Percentiles rank a stretch among this genome's conserved stretches.
Conservation (phyloP, 2,329 filamentous ascomycete species). For the Sclerotinia glacialis region DNA sequence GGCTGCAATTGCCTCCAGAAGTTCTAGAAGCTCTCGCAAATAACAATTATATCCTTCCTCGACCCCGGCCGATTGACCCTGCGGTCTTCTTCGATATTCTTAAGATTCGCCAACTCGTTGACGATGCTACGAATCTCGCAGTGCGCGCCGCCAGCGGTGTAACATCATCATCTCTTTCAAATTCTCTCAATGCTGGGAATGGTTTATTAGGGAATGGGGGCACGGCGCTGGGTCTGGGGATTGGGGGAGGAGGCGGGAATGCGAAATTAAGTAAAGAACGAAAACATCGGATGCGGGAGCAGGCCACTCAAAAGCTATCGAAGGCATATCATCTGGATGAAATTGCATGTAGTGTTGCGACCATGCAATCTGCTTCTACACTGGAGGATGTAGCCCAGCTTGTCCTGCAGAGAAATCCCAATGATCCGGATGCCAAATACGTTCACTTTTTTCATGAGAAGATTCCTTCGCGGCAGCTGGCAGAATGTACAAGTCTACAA, state of each 20-base stretch:
- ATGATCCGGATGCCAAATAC: conserved; percentile 73
- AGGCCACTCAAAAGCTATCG: conserved; percentile 74
- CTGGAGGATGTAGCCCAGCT: conserved; percentile 72
- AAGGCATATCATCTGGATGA: conserved; percentile 79
- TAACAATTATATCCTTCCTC: conserved; percentile 73
- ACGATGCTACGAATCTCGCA: conserved; percentile 74
- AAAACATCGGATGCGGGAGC: conserved; percentile 75
- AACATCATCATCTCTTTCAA: conserved; percentile 61
- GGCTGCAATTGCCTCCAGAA: conserved; percentile 76
- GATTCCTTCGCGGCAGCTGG: conserved; percentile 72
- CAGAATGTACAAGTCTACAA: conserved; percentile 66
- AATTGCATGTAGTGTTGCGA: conserved; percentile 77
- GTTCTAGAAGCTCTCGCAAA: conserved; percentile 76
- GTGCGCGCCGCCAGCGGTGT: conserved; percentile 75
- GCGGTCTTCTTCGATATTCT: conserved; percentile 80
- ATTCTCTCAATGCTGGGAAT: conserved; percentile 50
- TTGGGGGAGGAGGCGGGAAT: conserved; percentile 54
- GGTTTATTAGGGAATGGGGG: conserved; percentile 48
- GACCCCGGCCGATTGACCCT: conserved; percentile 74
- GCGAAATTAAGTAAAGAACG: conserved; percentile 72
- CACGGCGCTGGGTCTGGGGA: conserved; percentile 56
- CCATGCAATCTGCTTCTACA: conserved; percentile 76
- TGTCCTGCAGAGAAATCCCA: conserved; percentile 67
- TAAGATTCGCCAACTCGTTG: conserved; percentile 76
- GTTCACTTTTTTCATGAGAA: conserved; percentile 94